A percentile compares a stretch with the other conserved stretches of the same genome.
These are phyloP conservation scores for Acrodontium crateriforme DNA, from an alignment of 2,329 filamentous ascomycete species.

Conservation along the genomic window DNA sequence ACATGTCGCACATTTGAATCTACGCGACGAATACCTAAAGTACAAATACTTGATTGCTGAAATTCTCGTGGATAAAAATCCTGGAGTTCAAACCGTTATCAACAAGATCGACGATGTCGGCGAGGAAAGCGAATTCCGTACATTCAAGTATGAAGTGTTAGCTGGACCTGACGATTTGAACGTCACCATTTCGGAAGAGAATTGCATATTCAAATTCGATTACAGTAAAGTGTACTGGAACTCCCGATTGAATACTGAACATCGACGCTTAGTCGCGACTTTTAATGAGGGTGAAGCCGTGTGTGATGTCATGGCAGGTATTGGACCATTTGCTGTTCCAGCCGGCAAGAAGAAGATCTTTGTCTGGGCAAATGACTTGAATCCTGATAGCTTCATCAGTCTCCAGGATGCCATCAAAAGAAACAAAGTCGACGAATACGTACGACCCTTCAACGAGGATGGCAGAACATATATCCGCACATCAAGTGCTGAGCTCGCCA, in stretches of 20 bases:
- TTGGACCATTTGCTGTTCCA: constrained; percentile 87
- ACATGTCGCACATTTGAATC: constrained; percentile 86
- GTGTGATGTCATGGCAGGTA: constrained; percentile 93
- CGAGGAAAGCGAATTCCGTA: constrained; percentile 70
- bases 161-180: constrained; percentile 69
- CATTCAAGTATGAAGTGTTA: constrained; percentile 84
- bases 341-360: constrained; percentile 83
- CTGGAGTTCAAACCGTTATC: constrained; percentile 71
- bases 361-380: constrained; percentile 94
- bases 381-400: constrained; percentile 69
- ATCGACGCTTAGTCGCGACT: constrained; percentile 60
- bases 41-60: constrained; percentile 79
- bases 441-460: constrained; percentile 68
- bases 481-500: constrained; percentile 45
- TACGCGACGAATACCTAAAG: constrained; percentile 66
- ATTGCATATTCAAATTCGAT: constrained; percentile 82
- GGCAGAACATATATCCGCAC: constrained; percentile 66
- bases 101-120: constrained; percentile 91
- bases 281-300: constrained; percentile 81
- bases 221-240: constrained; percentile 99
- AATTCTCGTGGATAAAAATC: constrained; percentile 82
- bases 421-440: constrained; percentile 67
- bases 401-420: constrained; percentile 54
- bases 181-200: constrained; percentile 68
- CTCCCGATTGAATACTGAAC: constrained; percentile 76